Evolutionary conservation across 768 basidiomycete genomes (phyloP).

Genomic region (Boletales sp.): DNA sequence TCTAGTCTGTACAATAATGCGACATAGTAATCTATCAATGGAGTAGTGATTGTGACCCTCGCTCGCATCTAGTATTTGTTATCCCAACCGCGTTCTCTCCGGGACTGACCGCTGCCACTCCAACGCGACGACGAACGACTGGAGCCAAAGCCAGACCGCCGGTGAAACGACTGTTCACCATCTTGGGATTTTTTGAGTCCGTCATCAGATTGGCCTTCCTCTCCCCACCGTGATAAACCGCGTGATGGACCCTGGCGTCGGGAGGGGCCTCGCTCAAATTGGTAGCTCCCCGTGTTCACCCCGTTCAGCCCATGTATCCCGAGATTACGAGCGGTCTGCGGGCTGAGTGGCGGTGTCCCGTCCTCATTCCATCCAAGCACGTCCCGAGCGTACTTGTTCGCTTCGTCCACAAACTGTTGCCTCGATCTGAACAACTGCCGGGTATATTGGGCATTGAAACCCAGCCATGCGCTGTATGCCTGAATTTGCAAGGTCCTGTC

Average conservation of each 20-base stretch:
- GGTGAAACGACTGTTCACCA: neutral
- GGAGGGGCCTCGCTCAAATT: slow-evolving; percentile 2
- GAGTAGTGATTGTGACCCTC: slow-evolving; percentile 1
- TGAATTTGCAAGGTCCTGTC: slow-evolving; percentile 41
- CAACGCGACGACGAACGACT: slow-evolving; percentile 1
- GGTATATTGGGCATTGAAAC: slow-evolving; percentile 48
- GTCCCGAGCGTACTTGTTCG: slow-evolving; percentile 33
- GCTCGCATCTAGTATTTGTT: neutral
- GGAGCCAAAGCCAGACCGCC: slow-evolving; percentile 8
- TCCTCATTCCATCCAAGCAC: slow-evolving; percentile 38
- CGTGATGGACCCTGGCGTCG: slow-evolving; percentile 1
- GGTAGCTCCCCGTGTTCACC: slow-evolving; percentile 14
- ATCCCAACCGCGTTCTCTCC: slow-evolving; percentile 6
- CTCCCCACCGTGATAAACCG: slow-evolving; percentile 9
- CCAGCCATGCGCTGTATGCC: slow-evolving; percentile 54
- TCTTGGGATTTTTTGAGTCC: neutral
- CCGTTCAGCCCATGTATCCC: slow-evolving; percentile 38
- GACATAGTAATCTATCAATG: neutral
- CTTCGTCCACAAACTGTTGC: slow-evolving; percentile 39
- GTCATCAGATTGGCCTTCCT: neutral
- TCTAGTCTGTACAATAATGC: neutral
- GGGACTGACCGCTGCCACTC: neutral
- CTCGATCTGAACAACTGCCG: slow-evolving; percentile 38
- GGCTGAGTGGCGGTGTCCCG: slow-evolving; percentile 36
- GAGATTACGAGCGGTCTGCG: slow-evolving; percentile 50